Conservation (phyloP, 2,329 filamentous ascomycete genomes). For the Pseudopithomyces chartarum region DNA sequence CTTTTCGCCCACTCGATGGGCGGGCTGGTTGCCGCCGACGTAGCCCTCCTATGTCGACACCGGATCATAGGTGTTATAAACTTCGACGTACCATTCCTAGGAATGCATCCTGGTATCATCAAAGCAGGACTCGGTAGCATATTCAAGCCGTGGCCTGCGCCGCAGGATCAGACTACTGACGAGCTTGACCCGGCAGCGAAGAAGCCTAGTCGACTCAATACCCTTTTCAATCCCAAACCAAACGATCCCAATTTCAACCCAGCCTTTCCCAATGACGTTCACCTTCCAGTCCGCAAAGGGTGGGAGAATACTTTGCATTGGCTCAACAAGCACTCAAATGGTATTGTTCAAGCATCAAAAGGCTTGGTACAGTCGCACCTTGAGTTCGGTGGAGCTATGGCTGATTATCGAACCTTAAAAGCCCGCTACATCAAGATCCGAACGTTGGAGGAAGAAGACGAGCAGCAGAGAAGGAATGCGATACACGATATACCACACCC, state of each 20-base stretch:
- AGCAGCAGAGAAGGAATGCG: conserved; percentile 38
- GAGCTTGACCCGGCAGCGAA: conserved; percentile 16
- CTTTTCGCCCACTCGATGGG: conserved; percentile 91
- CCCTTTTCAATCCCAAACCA: conserved; percentile 44
- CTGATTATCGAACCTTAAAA: conserved; percentile 74
- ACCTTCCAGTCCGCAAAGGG: conserved; percentile 70
- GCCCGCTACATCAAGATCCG: conserved; percentile 72
- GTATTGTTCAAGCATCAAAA: conserved; percentile 70
- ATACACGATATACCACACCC: conserved; percentile 39
- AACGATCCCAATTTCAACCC: conserved; percentile 73
- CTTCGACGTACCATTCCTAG: conserved; percentile 85
- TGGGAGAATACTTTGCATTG: conserved; percentile 74
- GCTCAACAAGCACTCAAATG: conserved; percentile 78
- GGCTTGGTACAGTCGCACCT: conserved; percentile 78
- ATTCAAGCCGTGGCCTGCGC: conserved; percentile 59
- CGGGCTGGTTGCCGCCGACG: conserved; percentile 79
- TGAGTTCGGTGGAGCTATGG: conserved; percentile 81
- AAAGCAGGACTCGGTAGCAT: conserved; percentile 80
- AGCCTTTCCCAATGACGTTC: conserved; percentile 74
- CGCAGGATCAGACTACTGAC: conserved; percentile 25
- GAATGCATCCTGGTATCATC: conserved; percentile 86
- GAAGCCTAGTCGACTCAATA: conserved; percentile 39
- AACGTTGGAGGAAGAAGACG: conserved; percentile 72
- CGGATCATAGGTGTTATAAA: conserved; percentile 79
- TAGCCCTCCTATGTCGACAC: conserved; percentile 75